phyloP scores from a whole-genome alignment of 192 early-diverging fungal genomes.

The Pilaira anomala region DNA sequence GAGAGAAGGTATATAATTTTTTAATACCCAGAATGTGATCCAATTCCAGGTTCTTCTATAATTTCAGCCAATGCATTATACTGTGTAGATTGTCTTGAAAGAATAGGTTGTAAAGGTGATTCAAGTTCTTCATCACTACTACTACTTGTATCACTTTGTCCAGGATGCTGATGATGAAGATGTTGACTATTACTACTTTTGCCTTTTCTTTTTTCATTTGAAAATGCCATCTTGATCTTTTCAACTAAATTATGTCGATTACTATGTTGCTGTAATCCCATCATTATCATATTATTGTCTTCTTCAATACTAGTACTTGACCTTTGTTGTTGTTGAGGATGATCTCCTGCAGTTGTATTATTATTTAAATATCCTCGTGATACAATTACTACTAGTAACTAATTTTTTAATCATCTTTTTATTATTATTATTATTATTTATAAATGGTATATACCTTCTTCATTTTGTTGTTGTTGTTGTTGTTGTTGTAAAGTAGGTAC shows the following conservation, averaged over 20 bases:
- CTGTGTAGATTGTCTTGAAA: constrained; percentile 24
- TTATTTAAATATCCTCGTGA: not conserved
- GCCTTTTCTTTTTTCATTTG: constrained; percentile 25
- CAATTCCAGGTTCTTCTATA: constrained; percentile 15
- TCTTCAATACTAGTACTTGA: constrained; percentile 9
- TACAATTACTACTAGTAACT: too few species aligned
- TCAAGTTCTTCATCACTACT: too few species aligned
- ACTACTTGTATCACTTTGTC: not conserved
- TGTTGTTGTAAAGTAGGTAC: too few species aligned
- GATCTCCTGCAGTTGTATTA: constrained; percentile 16
- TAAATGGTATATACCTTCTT: too few species aligned
- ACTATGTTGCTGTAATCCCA: not conserved
- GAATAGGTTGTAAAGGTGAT: constrained; percentile 4
- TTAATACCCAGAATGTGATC: not conserved
- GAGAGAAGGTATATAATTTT: not conserved
- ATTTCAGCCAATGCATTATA: constrained; percentile 21
- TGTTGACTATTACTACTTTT: too few species aligned
- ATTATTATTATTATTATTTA: too few species aligned
- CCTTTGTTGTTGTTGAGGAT: too few species aligned
- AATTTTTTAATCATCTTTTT: too few species aligned
- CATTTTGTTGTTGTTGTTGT: too few species aligned
- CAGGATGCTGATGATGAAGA: not conserved
- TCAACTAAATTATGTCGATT: constrained; percentile 18
- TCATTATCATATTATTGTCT: constrained; percentile 8
- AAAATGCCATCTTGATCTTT: constrained; percentile 28